Percentiles rank a stretch among this genome's conserved stretches.
These are phyloP conservation scores for Aspergillus coremiiformis DNA, from an alignment of 495 filamentous ascomycete genomes.

Conservation along the genomic window DNA sequence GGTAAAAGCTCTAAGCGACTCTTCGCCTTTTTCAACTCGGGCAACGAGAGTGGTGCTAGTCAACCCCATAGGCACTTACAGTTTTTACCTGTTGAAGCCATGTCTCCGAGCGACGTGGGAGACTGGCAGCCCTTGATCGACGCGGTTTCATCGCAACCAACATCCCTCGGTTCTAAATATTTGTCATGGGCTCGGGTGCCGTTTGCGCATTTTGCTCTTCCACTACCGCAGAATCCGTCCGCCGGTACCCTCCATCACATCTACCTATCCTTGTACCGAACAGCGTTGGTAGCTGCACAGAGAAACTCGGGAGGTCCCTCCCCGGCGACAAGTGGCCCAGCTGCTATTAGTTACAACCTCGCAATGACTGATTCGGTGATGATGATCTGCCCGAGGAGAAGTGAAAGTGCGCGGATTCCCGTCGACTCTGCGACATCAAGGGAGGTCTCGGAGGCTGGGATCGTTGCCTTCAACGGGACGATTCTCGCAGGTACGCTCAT, in stretches of 20 bases:
- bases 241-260: slow-evolving; percentile 34
- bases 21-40: slow-evolving; percentile 82
- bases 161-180: slow-evolving; percentile 15
- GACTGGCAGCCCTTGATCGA: slow-evolving; percentile 54
- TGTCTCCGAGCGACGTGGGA: slow-evolving; percentile 45
- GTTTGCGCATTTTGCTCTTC: slow-evolving; percentile 44
- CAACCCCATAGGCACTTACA: slow-evolving; percentile 78
- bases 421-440: slow-evolving; percentile 15
- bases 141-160: slow-evolving; percentile 17
- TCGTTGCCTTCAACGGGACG: slow-evolving; percentile 67
- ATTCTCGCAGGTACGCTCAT: slow-evolving; percentile 73
- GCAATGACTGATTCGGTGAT: slow-evolving; percentile 64
- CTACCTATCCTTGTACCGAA: slow-evolving; percentile 49
- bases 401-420: slow-evolving; percentile 33
- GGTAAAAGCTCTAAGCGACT: slow-evolving; percentile 30
- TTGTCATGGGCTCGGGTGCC: slow-evolving; percentile 34
- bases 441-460: slow-evolving; percentile 43
- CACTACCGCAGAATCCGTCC: slow-evolving; percentile 33
- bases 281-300: slow-evolving; percentile 37
- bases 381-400: slow-evolving; percentile 58
- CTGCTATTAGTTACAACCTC: slow-evolving; percentile 69
- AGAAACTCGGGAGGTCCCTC: slow-evolving; percentile 3
- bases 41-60: slow-evolving; percentile 65
- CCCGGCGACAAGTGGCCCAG: slow-evolving; percentile 28
- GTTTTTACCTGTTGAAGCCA: slow-evolving; percentile 62